These are phyloP conservation scores for Microstegium vimineum DNA, from an alignment of 176 grass and related monocot species.

Conservation along the genomic window DNA sequence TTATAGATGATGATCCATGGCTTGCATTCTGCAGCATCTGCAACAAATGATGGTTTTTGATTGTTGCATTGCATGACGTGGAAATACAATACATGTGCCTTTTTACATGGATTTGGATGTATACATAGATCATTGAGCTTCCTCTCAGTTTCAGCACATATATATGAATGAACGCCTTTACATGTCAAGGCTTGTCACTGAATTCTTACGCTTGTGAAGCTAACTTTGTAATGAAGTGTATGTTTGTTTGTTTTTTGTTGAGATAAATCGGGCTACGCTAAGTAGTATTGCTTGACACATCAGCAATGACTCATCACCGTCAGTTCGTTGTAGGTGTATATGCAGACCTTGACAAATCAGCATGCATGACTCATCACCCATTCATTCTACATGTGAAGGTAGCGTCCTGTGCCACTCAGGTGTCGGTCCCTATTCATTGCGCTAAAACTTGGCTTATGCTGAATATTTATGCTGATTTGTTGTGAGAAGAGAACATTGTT, in stretches of 20 bases:
- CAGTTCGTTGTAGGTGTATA: neutral
- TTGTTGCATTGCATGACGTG: neutral
- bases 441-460: too few relatives aligned
- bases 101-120: neutral
- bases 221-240: neutral
- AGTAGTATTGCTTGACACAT: neutral
- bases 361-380: neutral
- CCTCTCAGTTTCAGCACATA: neutral
- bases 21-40: neutral
- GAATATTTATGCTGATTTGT: too few relatives aligned
- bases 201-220: neutral
- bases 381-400: neutral
- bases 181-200: neutral
- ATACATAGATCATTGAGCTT: neutral
- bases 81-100: neutral
- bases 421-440: too few relatives aligned
- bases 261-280: neutral
- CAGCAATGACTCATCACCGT: neutral
- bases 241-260: neutral
- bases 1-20: neutral
- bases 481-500: too few relatives aligned
- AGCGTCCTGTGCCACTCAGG: neutral
- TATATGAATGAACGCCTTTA: neutral
- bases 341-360: neutral
- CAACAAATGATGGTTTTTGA: neutral